Evolutionary conservation across 2,329 filamentous ascomycete species (phyloP), one percentile per base, ranked within the genome.

Genomic region (Lachnellula occidentalis): DNA sequence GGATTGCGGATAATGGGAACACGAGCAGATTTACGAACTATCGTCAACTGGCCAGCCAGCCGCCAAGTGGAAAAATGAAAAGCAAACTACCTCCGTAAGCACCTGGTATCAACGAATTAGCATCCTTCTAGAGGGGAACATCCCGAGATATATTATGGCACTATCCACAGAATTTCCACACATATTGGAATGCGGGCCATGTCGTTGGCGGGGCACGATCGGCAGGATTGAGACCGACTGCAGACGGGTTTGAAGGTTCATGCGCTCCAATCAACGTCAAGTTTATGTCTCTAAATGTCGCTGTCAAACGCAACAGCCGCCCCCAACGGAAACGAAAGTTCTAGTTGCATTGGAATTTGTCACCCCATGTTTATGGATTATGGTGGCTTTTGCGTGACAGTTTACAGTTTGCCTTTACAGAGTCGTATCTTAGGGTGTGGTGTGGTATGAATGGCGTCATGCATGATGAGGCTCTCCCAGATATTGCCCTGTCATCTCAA

Each of bases 261-360:
- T 54, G 56, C 56, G 56, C 56, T 36, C 56, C 56, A 58, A 58
- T 58, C 47, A 58, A 6, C n/a, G 21, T 43, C 2, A 19, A 19
- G 21, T 12, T 14, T 31, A 9, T 9, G 9, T 31, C 27, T 31
- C 3, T 9, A 31, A 11, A 8, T 31, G 11, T 17, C 37, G 8
- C 36, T 19, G 17, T 41, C 15, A 50, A 24, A 37, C 21, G 42
- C 5, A n/a, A 42, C 15, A 9, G 45, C 42, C 42, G 46, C 31
- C 34, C 42, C 50, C 34, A 45, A 39, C 21, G 50, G 37, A 15
- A 34, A 31, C 9, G 27, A 31, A 31, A 9, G 7, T 31, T 31
- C 3, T 31, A 31, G 8, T 31, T 11, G 27, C 8, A 31, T 31
- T 11, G 8, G 2, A 11, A 31, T 31, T 11, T 31, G 27, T 9